Conservation (phyloP, 164 flowering plant genomes). For the Tetrastigma voinierianum region DNA sequence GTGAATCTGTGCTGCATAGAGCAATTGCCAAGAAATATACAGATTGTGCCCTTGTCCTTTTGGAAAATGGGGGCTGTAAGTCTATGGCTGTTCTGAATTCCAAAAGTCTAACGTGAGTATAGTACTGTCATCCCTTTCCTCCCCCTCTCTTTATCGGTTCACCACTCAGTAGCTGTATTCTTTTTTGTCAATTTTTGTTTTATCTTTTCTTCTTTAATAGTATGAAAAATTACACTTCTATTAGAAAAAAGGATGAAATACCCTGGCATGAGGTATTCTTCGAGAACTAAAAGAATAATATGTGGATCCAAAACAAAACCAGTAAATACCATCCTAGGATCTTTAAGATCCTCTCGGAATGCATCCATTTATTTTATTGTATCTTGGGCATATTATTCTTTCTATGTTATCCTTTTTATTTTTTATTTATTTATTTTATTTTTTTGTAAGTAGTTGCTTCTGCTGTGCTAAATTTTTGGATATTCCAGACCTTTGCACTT, state of each 20-base stretch:
- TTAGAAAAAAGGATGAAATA: too few species aligned
- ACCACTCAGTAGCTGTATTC: not conserved
- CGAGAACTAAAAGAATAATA: too few species aligned
- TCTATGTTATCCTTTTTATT: too few species aligned
- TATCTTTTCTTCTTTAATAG: too few species aligned
- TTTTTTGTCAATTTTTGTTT: not conserved
- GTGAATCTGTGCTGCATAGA: conserved; percentile 94
- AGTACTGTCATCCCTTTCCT: not conserved
- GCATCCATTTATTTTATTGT: too few species aligned
- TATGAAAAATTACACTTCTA: too few species aligned
- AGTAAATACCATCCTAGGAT: too few species aligned
- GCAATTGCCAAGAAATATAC: conserved; percentile 90
- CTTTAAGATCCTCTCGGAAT: too few species aligned
- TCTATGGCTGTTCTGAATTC: conserved; percentile 82
- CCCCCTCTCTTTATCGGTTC: not conserved
- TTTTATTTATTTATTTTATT: too few species aligned
- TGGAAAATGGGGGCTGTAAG: conserved; percentile 93
- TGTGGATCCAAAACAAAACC: too few species aligned
- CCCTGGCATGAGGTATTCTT: too few species aligned
- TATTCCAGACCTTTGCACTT: conserved; percentile 85
- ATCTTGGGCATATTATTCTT: too few species aligned
- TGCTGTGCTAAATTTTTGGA: not conserved
- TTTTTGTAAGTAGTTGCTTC: not conserved
- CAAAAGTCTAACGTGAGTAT: conserved; percentile 81
- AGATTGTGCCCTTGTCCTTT: conserved; percentile 85